Evolutionary conservation across 116 monocot species (phyloP).

Genomic region (Zostera marina): DNA sequence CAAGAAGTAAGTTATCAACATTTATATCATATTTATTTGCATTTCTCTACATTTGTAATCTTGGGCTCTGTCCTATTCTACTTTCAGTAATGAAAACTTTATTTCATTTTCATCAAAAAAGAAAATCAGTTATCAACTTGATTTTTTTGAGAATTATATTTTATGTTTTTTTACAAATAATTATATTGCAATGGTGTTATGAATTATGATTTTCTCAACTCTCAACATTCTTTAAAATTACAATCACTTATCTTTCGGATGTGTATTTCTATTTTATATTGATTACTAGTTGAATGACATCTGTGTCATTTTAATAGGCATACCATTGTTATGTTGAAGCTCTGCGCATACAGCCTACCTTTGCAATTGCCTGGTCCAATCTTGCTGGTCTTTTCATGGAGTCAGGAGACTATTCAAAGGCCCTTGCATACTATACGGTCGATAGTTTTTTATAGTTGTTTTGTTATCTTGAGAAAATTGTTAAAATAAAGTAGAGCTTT

Average conservation of each 20-base stretch:
- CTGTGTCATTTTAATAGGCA: conserved; percentile 25
- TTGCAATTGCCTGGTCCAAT: conserved; percentile 93
- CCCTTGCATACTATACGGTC: conserved; percentile 76
- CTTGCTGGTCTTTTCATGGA: conserved; percentile 93
- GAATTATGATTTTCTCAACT: too few species aligned
- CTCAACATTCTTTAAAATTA: not conserved
- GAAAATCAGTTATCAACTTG: too few species aligned
- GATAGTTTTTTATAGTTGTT: not conserved
- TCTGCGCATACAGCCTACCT: conserved; percentile 70
- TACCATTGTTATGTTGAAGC: conserved; percentile 85
- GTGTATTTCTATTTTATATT: too few species aligned
- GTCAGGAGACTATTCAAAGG: conserved; percentile 75
- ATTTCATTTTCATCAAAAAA: too few species aligned
- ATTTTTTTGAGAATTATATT: too few species aligned
- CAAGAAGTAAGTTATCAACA: conserved; percentile 75
- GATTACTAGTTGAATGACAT: not conserved
- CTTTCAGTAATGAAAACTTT: too few species aligned
- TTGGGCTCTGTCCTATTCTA: too few species aligned
- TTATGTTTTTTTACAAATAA: not conserved
- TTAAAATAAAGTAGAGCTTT: not conserved
- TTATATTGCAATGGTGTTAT: too few species aligned
- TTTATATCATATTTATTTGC: too few species aligned
- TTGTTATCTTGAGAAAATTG: not conserved
- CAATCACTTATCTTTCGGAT: not conserved
- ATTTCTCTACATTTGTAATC: too few species aligned